A percentile compares a stretch with the other conserved stretches of the same genome.
These are phyloP conservation scores for Naganishia sp. DNA, from an alignment of 1,284 basidiomycete genomes.

Conservation along the genomic window DNA sequence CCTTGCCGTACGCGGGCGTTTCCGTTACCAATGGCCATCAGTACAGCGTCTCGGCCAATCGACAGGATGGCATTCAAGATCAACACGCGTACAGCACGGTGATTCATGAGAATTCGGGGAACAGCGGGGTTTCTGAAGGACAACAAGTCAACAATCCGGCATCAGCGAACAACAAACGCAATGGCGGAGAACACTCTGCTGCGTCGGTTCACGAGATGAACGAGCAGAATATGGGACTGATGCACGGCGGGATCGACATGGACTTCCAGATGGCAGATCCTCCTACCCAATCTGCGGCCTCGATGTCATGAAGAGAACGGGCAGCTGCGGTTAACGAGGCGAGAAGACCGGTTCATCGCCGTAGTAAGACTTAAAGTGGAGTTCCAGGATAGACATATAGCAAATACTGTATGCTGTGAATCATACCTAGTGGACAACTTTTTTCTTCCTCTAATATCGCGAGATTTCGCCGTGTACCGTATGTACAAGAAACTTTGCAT, in stretches of 20 bases:
- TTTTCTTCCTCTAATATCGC: constrained; percentile 6
- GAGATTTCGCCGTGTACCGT: constrained; percentile 5
- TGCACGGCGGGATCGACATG: constrained; percentile 32
- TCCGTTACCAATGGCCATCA: constrained; percentile 1
- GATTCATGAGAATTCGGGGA: not conserved
- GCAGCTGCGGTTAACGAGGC: not conserved
- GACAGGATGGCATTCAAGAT: not conserved
- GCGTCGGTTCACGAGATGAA: constrained; percentile 26
- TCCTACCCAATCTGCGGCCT: constrained; percentile 5
- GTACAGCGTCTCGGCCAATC: not conserved
- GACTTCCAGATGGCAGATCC: constrained; percentile 26
- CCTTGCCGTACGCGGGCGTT: constrained; percentile 5
- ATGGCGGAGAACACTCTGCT: constrained; percentile 8
- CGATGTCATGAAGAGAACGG: not conserved
- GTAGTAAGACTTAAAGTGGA: not conserved
- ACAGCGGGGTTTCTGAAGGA: not conserved
- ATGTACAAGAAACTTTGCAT: too few relatives aligned
- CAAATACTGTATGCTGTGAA: constrained; percentile 6
- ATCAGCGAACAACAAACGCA: not conserved
- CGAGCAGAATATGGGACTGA: constrained; percentile 31
- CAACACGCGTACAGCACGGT: constrained; percentile 12
- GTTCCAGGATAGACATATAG: not conserved
- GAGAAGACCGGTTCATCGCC: not conserved
- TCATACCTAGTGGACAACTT: constrained; percentile 15
- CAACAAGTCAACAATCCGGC: constrained; percentile 4